phyloP scores from a whole-genome alignment of 495 filamentous ascomycete genomes.

The Penicillium fimorum region DNA sequence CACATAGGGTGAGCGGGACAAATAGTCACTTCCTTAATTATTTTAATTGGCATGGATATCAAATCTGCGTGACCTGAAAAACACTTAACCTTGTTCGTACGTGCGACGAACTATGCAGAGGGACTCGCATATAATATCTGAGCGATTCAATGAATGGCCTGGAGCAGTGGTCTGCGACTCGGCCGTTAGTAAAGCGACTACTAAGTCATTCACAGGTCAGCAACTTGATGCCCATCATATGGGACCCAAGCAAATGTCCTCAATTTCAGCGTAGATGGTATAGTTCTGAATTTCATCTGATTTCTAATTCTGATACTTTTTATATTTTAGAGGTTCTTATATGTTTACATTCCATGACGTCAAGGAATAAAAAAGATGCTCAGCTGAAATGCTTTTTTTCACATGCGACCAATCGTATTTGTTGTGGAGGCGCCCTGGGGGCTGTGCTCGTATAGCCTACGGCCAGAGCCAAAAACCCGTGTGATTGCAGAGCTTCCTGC shows the following conservation, averaged over 20 bases:
- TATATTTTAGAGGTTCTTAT: neutral
- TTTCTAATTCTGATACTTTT: neutral
- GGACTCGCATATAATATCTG: neutral
- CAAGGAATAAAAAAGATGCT: neutral
- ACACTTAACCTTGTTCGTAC: neutral
- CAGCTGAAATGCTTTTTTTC: slow-evolving; percentile 4
- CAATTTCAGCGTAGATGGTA: neutral
- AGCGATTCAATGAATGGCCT: no score
- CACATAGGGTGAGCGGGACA: neutral
- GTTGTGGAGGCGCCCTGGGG: slow-evolving; percentile 1
- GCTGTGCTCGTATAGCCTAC: slow-evolving; percentile 8
- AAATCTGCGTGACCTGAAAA: neutral
- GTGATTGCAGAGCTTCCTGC: neutral
- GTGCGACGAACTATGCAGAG: neutral
- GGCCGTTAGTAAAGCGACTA: no score
- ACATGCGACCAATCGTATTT: neutral
- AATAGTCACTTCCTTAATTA: neutral
- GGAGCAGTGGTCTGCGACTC: no score
- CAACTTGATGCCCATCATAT: no score
- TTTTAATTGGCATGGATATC: neutral
- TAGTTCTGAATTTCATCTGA: neutral
- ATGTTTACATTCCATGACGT: neutral
- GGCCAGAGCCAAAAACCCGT: neutral
- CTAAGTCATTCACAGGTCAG: no score
- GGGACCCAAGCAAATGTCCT: no score